Evolutionary conservation across 805 yeast genomes (phyloP), one percentile per base, ranked within the genome.

Genomic region (Jamesozyma rosinii): DNA sequence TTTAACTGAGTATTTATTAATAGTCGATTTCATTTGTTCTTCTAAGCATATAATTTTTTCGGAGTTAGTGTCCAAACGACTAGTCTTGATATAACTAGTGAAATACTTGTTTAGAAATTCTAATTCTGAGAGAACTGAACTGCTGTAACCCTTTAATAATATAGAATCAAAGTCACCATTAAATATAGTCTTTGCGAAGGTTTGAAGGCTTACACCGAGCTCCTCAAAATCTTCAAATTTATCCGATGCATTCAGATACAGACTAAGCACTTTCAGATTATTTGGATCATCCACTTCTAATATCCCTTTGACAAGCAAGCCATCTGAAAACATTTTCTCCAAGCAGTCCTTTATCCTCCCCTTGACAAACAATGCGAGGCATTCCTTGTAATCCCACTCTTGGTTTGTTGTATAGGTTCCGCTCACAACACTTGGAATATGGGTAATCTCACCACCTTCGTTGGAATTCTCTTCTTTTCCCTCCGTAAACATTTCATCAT

Each of bases 311-410:
- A 35, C 22, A 19, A 58, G 44, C 8, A 53, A 40, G 0, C 48
- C 55, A 37, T 36, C 43, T 2, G 44, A 37, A 11, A 41, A 35
- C 57, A 61, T 50, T 32, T 35, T 44, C 35, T 55, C 53, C 18
- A 59, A 38, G 26, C 58, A 51, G 14, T 43, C 44, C 26, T 49
- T 48, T 13, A 41, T n/a, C 15, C 54, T 45, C 11, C 63, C 59
- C 35, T 48, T 45, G 2, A 58, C 43, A 39, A 48, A 57, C n/a
- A 47, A 42, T 14, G 46, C 39, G 3, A 51, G 13, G 36, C 61
- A 58, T 27, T 51, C 50, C 27, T 52, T 47, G 49, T 33, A 40
- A 5, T 29, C 35, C 38, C 19, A 5, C 21, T 38, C 39, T 5
- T 38, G 36, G 4, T 43, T 32, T 3, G 10, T n/a, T 4, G 10